Conservation (phyloP, 1,139 yeast genomes). For the Lodderomyces margitis region DNA sequence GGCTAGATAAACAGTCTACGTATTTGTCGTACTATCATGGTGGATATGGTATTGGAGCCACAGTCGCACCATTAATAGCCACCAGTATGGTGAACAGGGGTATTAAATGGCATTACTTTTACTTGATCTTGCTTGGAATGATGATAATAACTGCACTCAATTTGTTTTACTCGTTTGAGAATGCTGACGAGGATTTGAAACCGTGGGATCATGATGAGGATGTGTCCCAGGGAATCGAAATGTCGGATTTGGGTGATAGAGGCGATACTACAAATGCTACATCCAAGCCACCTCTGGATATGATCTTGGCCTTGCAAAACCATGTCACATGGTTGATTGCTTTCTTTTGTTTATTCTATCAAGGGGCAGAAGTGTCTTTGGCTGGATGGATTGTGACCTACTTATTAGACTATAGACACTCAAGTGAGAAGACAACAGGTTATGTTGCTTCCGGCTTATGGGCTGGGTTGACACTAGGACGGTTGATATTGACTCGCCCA, state of each 20-base stretch:
- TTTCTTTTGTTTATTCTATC: slow-evolving; percentile 56
- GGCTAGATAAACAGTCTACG: slow-evolving; percentile 47
- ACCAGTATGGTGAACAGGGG: slow-evolving; percentile 52
- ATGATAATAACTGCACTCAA: slow-evolving; percentile 26
- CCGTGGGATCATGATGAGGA: slow-evolving; percentile 27
- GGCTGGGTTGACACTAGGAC: slow-evolving; percentile 66
- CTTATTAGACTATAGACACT: slow-evolving; percentile 54
- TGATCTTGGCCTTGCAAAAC: slow-evolving; percentile 36
- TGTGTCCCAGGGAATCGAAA: slow-evolving; percentile 10
- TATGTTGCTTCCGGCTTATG: slow-evolving; percentile 71
- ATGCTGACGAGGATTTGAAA: slow-evolving; percentile 42
- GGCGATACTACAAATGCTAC: not conserved
- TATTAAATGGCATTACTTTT: slow-evolving; percentile 53
- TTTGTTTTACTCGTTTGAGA: slow-evolving; percentile 37
- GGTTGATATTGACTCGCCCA: slow-evolving; percentile 46
- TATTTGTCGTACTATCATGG: slow-evolving; percentile 59
- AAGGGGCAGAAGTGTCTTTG: slow-evolving; percentile 66
- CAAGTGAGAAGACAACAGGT: slow-evolving; percentile 46
- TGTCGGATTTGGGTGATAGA: slow-evolving; percentile 5
- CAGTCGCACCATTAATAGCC: slow-evolving; percentile 56
- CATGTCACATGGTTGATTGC: slow-evolving; percentile 55
- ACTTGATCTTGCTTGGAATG: slow-evolving; percentile 45
- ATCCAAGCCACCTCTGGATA: slow-evolving; percentile 10
- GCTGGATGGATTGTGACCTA: slow-evolving; percentile 75
- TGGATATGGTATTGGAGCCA: slow-evolving; percentile 63